A percentile compares a stretch with the other conserved stretches of the same genome.
These are phyloP conservation scores for Salix viminalis DNA, from an alignment of 345 rosid genomes.

Conservation along the genomic window DNA sequence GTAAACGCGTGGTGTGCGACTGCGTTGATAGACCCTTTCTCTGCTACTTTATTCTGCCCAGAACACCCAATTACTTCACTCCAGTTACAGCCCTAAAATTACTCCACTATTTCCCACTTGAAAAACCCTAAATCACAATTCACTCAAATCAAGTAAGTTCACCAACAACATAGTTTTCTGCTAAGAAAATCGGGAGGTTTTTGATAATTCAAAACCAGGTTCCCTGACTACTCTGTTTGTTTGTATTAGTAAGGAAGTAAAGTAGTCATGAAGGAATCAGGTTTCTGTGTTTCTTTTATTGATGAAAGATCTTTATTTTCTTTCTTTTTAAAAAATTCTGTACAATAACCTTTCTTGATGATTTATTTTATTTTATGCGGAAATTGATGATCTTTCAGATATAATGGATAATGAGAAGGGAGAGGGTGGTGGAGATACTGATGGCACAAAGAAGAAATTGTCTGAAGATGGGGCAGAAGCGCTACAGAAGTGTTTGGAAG, in stretches of 20 bases:
- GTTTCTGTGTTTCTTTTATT: background rate
- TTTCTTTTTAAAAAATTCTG: background rate
- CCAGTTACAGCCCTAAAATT: too few species aligned
- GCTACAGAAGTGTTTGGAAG: slow-evolving; percentile 36
- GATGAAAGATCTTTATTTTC: background rate
- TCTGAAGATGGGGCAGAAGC: slow-evolving; percentile 21
- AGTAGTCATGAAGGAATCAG: background rate
- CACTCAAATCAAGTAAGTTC: too few species aligned
- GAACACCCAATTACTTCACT: too few species aligned
- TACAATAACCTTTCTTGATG: background rate
- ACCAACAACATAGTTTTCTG: too few species aligned
- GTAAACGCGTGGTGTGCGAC: background rate
- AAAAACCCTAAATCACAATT: too few species aligned
- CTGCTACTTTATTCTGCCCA: background rate
- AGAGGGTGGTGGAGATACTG: background rate
- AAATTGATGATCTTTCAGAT: background rate
- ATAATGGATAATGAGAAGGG: slow-evolving; percentile 24
- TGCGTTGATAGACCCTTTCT: background rate
- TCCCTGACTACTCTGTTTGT: background rate
- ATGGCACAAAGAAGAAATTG: slow-evolving; percentile 9
- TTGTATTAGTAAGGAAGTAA: background rate
- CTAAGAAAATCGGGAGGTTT: background rate
- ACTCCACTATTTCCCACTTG: too few species aligned
- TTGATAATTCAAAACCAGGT: background rate
- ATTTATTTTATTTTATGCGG: background rate